Conservation (phyloP, 1,284 basidiomycete genomes). For the Ganoderma lingzhi region DNA sequence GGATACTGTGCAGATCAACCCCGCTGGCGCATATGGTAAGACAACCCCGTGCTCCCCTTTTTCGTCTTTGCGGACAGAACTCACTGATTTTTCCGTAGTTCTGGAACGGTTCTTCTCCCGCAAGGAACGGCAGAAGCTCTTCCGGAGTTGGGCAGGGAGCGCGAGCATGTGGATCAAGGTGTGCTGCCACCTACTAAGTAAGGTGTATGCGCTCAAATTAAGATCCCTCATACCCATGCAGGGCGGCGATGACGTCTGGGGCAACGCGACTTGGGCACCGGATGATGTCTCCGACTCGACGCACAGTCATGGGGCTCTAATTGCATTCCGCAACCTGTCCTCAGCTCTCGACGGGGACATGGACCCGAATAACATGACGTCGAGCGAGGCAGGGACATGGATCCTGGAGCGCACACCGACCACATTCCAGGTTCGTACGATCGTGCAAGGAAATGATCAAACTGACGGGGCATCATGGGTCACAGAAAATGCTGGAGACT, state of each 20-base stretch:
- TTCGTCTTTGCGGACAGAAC: conserved; percentile 64
- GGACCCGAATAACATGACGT: conserved; percentile 76
- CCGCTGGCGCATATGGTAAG: conserved; percentile 82
- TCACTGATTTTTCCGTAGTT: conserved; percentile 50
- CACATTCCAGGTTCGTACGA: conserved; percentile 74
- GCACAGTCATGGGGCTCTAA: conserved; percentile 83
- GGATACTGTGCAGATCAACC: conserved; percentile 94
- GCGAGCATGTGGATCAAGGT: conserved; percentile 95
- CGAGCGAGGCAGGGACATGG: conserved; percentile 79
- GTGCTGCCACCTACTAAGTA: conserved; percentile 12
- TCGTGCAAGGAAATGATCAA: neutral
- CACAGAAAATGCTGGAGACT: conserved; percentile 84
- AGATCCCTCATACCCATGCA: conserved; percentile 39
- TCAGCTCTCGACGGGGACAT: conserved; percentile 41
- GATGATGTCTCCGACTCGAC: conserved; percentile 76
- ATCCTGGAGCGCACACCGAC: conserved; percentile 87
- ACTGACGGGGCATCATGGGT: neutral
- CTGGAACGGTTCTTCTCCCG: conserved; percentile 91
- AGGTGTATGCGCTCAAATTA: neutral
- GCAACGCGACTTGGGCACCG: conserved; percentile 74
- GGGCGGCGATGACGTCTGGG: conserved; percentile 95
- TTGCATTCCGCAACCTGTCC: conserved; percentile 73
- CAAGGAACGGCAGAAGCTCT: conserved; percentile 89
- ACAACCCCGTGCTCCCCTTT: conserved; percentile 20
- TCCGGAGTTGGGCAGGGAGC: conserved; percentile 95